These are phyloP conservation scores for Podosphaera leucotricha DNA, from an alignment of 2,329 filamentous ascomycete genomes.

Conservation along the genomic window DNA sequence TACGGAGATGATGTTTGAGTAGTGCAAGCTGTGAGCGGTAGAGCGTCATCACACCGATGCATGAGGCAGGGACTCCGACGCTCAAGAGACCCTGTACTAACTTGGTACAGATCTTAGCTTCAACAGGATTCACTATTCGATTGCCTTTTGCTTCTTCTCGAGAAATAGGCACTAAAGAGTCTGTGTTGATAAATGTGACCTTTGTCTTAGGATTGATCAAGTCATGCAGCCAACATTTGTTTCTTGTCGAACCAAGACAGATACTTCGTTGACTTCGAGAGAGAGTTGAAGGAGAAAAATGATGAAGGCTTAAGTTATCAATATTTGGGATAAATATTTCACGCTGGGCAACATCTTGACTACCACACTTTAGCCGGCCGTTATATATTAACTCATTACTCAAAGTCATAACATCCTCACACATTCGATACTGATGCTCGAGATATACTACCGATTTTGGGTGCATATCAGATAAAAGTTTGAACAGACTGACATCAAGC, in stretches of 20 bases:
- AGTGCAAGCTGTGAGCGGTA: conserved; percentile 81
- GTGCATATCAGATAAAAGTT: conserved; percentile 70
- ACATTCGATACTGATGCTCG: conserved; percentile 96
- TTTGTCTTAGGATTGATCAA: conserved; percentile 46
- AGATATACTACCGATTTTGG: conserved; percentile 74
- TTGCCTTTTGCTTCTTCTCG: conserved; percentile 58
- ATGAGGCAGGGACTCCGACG: conserved; percentile 46
- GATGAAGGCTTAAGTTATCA: conserved; percentile 33
- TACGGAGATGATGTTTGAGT: conserved; percentile 47
- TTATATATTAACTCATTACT: conserved; percentile 85
- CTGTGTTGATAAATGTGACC: conserved; percentile 77
- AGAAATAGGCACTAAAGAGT: conserved; percentile 38
- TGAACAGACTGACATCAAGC: conserved; percentile 82
- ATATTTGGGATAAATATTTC: conserved; percentile 47
- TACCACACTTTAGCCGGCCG: conserved; percentile 79
- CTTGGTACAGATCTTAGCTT: conserved; percentile 55
- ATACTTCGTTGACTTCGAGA: conserved; percentile 23
- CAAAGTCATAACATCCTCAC: conserved; percentile 82
- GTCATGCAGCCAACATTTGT: conserved; percentile 52
- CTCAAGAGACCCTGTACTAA: conserved; percentile 59
- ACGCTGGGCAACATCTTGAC: conserved; percentile 43
- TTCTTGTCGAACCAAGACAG: conserved; percentile 25
- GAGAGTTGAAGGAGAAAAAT: conserved; percentile 25
- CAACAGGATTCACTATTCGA: conserved; percentile 70
- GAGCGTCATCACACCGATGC: conserved; percentile 90